phyloP scores from a whole-genome alignment of 2,329 filamentous ascomycete species.

The Pseudohalonectria lignicola region DNA sequence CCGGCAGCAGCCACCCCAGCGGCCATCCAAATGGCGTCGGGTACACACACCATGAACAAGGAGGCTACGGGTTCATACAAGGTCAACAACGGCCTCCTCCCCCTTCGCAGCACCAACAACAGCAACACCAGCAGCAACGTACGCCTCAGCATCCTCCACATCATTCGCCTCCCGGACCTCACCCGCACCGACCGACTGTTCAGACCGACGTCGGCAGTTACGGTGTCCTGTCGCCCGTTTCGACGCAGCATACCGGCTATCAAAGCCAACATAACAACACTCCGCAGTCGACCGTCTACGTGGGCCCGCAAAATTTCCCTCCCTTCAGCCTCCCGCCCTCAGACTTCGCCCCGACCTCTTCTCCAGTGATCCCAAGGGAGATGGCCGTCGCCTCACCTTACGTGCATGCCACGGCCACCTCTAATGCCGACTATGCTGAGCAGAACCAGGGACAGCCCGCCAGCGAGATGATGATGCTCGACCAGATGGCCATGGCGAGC shows the following conservation, averaged over 20 bases:
- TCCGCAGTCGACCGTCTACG: conserved; percentile 38
- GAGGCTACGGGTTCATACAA: conserved; percentile 18
- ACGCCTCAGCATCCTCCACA: conserved; percentile 17
- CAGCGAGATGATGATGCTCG: conserved; percentile 47
- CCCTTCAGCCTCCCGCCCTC: conserved; percentile 53
- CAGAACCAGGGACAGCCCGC: conserved; percentile 27
- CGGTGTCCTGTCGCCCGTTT: conserved; percentile 40
- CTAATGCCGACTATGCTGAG: conserved; percentile 33
- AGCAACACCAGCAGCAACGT: conserved; percentile 14
- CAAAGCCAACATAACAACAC: conserved; percentile 33
- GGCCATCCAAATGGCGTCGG: neutral
- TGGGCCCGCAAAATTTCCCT: conserved; percentile 49
- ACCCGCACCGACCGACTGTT: conserved; percentile 31
- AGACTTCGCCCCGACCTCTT: conserved; percentile 36
- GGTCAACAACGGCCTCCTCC: conserved; percentile 13
- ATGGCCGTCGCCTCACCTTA: conserved; percentile 20
- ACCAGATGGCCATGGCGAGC: conserved; percentile 51
- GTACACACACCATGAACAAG: conserved; percentile 29
- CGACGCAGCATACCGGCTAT: conserved; percentile 32
- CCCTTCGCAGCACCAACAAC: conserved; percentile 8
- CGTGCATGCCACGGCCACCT: conserved; percentile 20
- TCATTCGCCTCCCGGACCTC: conserved; percentile 29
- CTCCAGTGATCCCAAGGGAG: conserved; percentile 21
- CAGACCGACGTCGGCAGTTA: conserved; percentile 38
- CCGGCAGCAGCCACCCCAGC: neutral